phyloP scores from a whole-genome alignment of 2,329 filamentous ascomycete species.

The Aspergillus luchuensis region DNA sequence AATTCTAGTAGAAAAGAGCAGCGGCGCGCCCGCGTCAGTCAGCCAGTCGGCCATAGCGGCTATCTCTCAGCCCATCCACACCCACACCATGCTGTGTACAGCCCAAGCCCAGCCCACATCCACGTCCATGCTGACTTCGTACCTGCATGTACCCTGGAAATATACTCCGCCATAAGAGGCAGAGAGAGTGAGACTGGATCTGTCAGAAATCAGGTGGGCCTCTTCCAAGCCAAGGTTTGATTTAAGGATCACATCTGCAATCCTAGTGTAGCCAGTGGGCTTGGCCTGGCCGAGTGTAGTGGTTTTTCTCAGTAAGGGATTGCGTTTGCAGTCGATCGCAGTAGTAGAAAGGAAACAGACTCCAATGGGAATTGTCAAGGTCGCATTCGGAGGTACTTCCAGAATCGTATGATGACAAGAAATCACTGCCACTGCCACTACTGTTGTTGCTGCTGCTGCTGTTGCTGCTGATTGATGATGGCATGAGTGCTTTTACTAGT shows the following conservation, averaged over 20 bases:
- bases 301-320: slow-evolving; percentile 22
- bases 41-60: background rate
- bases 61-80: background rate
- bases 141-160: slow-evolving; percentile 4
- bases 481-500: background rate
- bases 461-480: no score
- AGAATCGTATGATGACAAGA: background rate
- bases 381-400: slow-evolving; percentile 3
- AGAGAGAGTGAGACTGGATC: slow-evolving; percentile 12
- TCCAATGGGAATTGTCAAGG: background rate
- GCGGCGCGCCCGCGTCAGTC: background rate
- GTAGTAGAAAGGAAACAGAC: slow-evolving; percentile 2
- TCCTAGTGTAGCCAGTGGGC: slow-evolving; percentile 34
- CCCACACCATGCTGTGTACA: background rate
- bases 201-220: slow-evolving; percentile 25
- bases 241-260: slow-evolving; percentile 39
- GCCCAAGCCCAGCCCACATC: background rate
- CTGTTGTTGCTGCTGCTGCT: no score
- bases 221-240: slow-evolving; percentile 37
- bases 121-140: background rate
- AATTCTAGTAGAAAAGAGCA: background rate
- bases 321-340: slow-evolving; percentile 6
- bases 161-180: background rate
- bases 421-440: background rate
- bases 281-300: slow-evolving; percentile 26